These are phyloP conservation scores for Nemania diffusa DNA, from an alignment of 2,329 filamentous ascomycete genomes.

Conservation along the genomic window DNA sequence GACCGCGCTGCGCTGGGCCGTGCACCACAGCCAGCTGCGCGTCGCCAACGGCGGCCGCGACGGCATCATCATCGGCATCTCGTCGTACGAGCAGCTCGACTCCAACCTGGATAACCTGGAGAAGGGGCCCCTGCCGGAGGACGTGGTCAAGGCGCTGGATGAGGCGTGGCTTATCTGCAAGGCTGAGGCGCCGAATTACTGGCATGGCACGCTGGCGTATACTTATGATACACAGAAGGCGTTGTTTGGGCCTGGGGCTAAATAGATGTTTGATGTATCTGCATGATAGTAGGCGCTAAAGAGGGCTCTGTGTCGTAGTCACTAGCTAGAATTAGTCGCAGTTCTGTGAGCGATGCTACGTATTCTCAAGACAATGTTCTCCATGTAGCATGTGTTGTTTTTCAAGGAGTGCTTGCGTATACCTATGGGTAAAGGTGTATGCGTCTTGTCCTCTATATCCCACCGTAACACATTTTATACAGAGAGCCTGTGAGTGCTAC, in stretches of 20 bases:
- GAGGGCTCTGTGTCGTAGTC: too few species aligned
- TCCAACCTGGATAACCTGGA: constrained; percentile 68
- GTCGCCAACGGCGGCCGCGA: constrained; percentile 64
- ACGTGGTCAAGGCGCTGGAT: constrained; percentile 79
- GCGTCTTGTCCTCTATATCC: too few species aligned
- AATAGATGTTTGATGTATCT: constrained; percentile 41
- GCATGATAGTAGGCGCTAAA: neutral
- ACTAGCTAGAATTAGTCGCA: too few species aligned
- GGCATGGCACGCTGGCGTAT: constrained; percentile 72
- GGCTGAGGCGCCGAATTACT: constrained; percentile 62
- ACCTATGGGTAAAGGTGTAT: too few species aligned
- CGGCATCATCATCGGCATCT: constrained; percentile 69
- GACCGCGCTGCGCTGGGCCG: constrained; percentile 76
- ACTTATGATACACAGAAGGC: constrained; percentile 71
- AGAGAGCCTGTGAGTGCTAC: too few species aligned
- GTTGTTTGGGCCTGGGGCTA: constrained; percentile 62
- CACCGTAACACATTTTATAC: too few species aligned
- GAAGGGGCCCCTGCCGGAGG: constrained; percentile 79
- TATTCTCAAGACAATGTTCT: too few species aligned
- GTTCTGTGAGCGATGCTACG: too few species aligned
- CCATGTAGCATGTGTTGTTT: too few species aligned
- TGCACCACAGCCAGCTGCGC: constrained; percentile 73
- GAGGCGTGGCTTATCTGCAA: constrained; percentile 81
- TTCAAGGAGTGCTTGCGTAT: too few species aligned
- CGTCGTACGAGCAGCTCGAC: constrained; percentile 66